Evolutionary conservation across 2,329 filamentous ascomycete genomes (phyloP).

Genomic region (Xylaria polymorpha): DNA sequence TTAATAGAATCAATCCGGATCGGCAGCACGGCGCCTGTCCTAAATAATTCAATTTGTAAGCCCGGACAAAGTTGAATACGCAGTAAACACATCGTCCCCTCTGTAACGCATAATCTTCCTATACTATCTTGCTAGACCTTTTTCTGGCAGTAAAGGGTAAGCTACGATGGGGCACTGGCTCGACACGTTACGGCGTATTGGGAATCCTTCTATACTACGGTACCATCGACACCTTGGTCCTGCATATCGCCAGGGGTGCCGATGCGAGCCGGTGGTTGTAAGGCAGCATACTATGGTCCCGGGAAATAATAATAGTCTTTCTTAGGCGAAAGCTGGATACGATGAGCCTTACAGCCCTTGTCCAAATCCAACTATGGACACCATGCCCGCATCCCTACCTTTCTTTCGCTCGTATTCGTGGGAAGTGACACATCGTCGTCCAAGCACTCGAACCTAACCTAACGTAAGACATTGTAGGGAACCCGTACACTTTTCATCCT

Average conservation of each 20-base stretch:
- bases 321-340: slow-evolving; percentile 16
- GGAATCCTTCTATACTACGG: slow-evolving; percentile 21
- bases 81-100: too few species aligned
- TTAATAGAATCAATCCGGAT: too few species aligned
- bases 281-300: not conserved
- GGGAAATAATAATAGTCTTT: slow-evolving; percentile 9
- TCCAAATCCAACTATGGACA: slow-evolving; percentile 18
- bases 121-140: too few species aligned
- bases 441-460: slow-evolving; percentile 20
- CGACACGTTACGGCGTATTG: slow-evolving; percentile 29
- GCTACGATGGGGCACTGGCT: not conserved
- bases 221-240: slow-evolving; percentile 1
- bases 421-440: slow-evolving; percentile 14
- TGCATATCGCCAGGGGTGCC: slow-evolving; percentile 3
- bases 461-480: slow-evolving; percentile 10
- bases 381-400: slow-evolving; percentile 10
- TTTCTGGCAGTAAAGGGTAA: too few species aligned
- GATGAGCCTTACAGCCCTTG: slow-evolving; percentile 7
- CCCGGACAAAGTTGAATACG: too few species aligned
- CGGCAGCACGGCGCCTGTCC: too few species aligned
- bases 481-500: slow-evolving; percentile 16
- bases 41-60: too few species aligned
- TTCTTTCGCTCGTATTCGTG: slow-evolving; percentile 20
- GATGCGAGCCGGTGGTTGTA: not conserved
- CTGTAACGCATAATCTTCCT: too few species aligned